These are phyloP conservation scores for Fraxinus velutina DNA, from an alignment of 305 asterid genomes.

Conservation along the genomic window DNA sequence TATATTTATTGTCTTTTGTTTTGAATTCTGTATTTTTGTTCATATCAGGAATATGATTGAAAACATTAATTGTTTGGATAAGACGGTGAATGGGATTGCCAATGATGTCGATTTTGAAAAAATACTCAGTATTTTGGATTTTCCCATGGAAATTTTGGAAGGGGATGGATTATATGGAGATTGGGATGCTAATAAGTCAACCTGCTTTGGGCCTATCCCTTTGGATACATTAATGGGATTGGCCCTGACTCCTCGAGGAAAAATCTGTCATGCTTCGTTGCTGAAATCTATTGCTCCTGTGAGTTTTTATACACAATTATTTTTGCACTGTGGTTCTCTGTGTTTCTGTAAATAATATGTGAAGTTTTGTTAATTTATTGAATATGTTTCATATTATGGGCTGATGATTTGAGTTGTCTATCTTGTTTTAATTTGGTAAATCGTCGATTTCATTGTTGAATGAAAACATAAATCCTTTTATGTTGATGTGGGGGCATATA, in stretches of 20 bases:
- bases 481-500: too few relatives aligned
- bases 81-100: constrained; percentile 25
- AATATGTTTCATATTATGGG: too few relatives aligned
- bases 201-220: constrained; percentile 56
- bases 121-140: constrained; percentile 50
- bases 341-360: neutral
- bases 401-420: too few relatives aligned
- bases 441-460: too few relatives aligned
- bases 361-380: too few relatives aligned
- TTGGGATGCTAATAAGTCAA: constrained; percentile 50
- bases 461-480: too few relatives aligned
- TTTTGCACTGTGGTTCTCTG: neutral
- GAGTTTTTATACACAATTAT: constrained; percentile 25
- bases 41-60: constrained; percentile 48
- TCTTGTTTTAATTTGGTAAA: too few relatives aligned
- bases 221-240: constrained; percentile 36
- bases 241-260: constrained; percentile 28
- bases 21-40: neutral
- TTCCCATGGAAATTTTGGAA: constrained; percentile 65
- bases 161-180: constrained; percentile 41
- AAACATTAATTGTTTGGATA: constrained; percentile 31
- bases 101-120: constrained; percentile 41
- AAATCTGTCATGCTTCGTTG: constrained; percentile 6
- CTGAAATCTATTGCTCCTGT: constrained; percentile 26
- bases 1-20: neutral